phyloP scores from a whole-genome alignment of 2,329 filamentous ascomycete genomes.

The Dryadomyces quercivorus region DNA sequence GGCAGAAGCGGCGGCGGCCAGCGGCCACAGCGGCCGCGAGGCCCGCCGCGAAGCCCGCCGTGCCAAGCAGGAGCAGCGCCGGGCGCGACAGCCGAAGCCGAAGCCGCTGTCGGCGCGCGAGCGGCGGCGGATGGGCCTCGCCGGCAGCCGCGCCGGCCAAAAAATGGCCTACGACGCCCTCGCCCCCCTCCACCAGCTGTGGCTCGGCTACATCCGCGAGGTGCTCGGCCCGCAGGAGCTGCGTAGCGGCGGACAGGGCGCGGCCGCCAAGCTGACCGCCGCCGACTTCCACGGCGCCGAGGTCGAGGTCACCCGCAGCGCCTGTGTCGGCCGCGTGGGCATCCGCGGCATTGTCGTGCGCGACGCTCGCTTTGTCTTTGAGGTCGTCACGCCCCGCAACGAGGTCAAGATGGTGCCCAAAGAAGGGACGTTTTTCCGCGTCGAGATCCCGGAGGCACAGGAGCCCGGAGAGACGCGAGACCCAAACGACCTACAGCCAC shows the following conservation, averaged over 20 bases:
- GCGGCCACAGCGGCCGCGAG: constrained; percentile 42
- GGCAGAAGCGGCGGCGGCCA: constrained; percentile 19
- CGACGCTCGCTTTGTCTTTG: constrained; percentile 77
- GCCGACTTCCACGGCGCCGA: constrained; percentile 87
- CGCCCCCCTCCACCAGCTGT: constrained; percentile 63
- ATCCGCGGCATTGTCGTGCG: constrained; percentile 76
- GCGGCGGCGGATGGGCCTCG: constrained; percentile 57
- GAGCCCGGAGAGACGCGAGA: constrained; percentile 10
- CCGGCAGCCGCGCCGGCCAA: neutral
- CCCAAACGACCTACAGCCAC: no score
- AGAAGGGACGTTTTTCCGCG: constrained; percentile 73
- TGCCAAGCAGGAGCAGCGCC: constrained; percentile 30
- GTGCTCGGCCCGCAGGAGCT: constrained; percentile 51
- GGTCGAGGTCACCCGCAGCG: constrained; percentile 70
- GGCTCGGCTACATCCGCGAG: constrained; percentile 77
- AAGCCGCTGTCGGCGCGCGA: constrained; percentile 68
- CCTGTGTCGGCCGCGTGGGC: constrained; percentile 72
- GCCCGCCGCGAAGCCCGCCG: constrained; percentile 37
- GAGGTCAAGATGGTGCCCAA: constrained; percentile 74
- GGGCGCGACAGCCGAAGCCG: constrained; percentile 35
- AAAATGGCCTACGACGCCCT: constrained; percentile 59
- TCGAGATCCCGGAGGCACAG: constrained; percentile 42
- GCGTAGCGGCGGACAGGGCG: constrained; percentile 40
- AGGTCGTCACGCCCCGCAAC: constrained; percentile 64
- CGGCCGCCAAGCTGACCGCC: constrained; percentile 64